These are phyloP conservation scores for Pleurozium schreberi DNA, from an alignment of 225 moss, liverwort and hornwort genomes.

Conservation along the genomic window DNA sequence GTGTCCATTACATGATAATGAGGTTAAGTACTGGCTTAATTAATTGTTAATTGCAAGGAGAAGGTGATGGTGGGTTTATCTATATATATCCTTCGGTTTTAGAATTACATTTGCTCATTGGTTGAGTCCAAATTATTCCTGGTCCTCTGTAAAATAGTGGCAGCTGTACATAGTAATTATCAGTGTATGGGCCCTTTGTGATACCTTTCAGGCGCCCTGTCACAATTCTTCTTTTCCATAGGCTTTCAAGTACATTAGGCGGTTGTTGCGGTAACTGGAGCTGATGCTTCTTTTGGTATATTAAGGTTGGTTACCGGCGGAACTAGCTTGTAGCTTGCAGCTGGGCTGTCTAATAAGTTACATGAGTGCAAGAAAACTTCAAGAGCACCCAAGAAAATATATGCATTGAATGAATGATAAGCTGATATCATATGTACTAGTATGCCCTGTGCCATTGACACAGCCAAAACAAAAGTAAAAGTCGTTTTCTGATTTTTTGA, in stretches of 20 bases:
- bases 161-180: neutral
- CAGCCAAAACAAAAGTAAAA: no score
- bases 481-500: no score
- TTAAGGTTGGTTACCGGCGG: neutral
- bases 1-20: neutral
- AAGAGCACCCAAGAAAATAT: neutral
- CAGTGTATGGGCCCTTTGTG: neutral
- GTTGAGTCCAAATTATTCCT: neutral
- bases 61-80: neutral
- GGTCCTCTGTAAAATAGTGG: neutral
- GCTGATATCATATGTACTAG: no score
- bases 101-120: neutral
- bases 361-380: neutral
- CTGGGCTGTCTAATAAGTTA: neutral
- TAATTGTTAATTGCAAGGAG: no score
- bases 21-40: neutral
- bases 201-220: conserved; percentile 17
- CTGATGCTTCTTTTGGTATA: conserved; percentile 7
- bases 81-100: neutral
- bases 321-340: neutral
- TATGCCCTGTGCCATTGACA: no score
- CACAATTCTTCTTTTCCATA: conserved; percentile 5
- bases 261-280: conserved; percentile 15
- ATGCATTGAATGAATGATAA: neutral
- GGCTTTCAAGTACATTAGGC: conserved; percentile 1